Evolutionary conservation across 257 asterid species (phyloP).

Genomic region (Phtheirospermum japonicum): DNA sequence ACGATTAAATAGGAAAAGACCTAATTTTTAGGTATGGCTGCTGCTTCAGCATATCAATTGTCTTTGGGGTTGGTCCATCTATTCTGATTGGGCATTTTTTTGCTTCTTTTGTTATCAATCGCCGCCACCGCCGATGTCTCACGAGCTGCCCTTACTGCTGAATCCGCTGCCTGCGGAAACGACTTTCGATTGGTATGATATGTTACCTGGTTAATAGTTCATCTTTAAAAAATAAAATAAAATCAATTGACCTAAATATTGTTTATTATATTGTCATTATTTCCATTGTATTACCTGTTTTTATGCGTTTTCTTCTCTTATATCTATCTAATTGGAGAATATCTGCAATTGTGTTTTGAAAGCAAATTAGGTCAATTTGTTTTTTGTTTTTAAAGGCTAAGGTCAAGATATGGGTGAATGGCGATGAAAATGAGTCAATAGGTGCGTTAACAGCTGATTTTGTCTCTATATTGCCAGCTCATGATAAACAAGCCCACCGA

Average conservation of each 20-base stretch:
- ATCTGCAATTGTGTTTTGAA: not conserved
- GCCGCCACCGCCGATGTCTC: too few relatives aligned
- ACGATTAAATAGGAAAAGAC: too few relatives aligned
- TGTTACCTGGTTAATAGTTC: not conserved
- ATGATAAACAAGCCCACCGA: conserved; percentile 43
- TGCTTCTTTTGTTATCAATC: conserved; percentile 36
- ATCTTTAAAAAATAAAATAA: too few relatives aligned
- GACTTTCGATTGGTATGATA: conserved; percentile 48
- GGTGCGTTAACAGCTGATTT: conserved; percentile 73
- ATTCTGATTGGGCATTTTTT: conserved; percentile 30
- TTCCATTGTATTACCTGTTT: too few relatives aligned
- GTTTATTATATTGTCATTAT: conserved; percentile 6
- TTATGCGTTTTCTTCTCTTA: too few relatives aligned
- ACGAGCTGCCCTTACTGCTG: conserved; percentile 34
- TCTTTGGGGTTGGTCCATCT: conserved; percentile 27
- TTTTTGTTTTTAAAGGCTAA: conserved; percentile 50
- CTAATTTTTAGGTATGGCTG: too few relatives aligned
- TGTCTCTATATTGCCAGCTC: conserved; percentile 65
- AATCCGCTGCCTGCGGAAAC: conserved; percentile 41
- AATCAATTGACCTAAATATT: not conserved
- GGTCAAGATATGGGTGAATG: conserved; percentile 65
- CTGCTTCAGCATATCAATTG: conserved; percentile 30
- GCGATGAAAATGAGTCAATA: conserved; percentile 49
- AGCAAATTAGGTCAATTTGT: conserved; percentile 16
- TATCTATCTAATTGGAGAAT: too few relatives aligned